These are phyloP conservation scores for Hymenoscyphus repandus DNA, from an alignment of 2,329 filamentous ascomycete genomes.

Conservation along the genomic window DNA sequence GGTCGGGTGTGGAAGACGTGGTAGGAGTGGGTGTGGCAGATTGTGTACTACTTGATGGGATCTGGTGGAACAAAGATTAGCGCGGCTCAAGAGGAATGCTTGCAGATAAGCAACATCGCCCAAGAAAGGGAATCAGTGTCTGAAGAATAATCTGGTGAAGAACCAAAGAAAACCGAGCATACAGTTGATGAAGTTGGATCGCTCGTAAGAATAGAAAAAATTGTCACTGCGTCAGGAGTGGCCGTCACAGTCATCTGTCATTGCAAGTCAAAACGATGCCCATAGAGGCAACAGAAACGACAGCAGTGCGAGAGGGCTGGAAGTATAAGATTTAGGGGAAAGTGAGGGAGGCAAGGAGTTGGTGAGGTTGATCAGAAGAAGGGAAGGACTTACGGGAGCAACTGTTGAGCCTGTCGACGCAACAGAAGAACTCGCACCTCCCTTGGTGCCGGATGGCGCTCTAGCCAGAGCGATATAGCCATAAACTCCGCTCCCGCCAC, in stretches of 20 bases:
- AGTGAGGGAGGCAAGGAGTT: not conserved
- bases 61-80: too few species aligned
- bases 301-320: slow-evolving; percentile 2
- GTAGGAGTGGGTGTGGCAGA: slow-evolving; percentile 2
- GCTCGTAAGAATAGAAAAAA: slow-evolving; percentile 9
- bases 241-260: slow-evolving; percentile 28
- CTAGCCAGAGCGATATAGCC: slow-evolving; percentile 58
- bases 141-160: slow-evolving; percentile 36
- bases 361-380: not conserved
- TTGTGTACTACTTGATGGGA: too few species aligned
- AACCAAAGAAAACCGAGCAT: not conserved
- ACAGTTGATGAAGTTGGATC: slow-evolving; percentile 7
- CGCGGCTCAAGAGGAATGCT: not conserved
- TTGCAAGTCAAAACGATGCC: slow-evolving; percentile 30
- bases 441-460: slow-evolving; percentile 52
- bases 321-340: not conserved
- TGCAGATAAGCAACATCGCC: slow-evolving; percentile 1
- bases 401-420: slow-evolving; percentile 14
- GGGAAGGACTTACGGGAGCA: slow-evolving; percentile 22
- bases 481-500: slow-evolving; percentile 57
- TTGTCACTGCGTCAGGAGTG: slow-evolving; percentile 29
- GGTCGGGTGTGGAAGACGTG: slow-evolving; percentile 5
- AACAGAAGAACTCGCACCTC: slow-evolving; percentile 7
- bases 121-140: not conserved
- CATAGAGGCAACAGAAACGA: slow-evolving; percentile 17